Base-by-base conservation (phyloP, 2,329 filamentous ascomycete genomes). In the Pseudogymnoascus sp. region DNA sequence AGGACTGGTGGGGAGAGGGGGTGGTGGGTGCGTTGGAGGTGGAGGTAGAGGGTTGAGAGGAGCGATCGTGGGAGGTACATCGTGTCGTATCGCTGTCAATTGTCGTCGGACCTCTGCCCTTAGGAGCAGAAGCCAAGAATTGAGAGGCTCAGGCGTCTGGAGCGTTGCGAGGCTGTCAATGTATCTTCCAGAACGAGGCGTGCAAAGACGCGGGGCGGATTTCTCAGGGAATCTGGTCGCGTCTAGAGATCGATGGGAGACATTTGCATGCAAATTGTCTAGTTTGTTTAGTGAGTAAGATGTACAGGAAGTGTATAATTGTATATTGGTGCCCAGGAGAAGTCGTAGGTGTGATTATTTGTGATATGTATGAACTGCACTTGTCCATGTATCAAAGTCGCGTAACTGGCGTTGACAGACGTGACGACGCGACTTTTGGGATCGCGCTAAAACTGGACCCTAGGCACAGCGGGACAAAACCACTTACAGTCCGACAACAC, bases 11-110 rank as follows among this genome's bases (percentile, higher is more conserved):
- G 90, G 16, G 92, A 95, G 61, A 93, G 85, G n/a, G 93, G 89
- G 73, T 97, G 91, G 68, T 93, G 88, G 51, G 90, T 89, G 75
- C 85, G 86, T 75, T 96, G 86, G 64, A 99, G 89, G 76, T 96
- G 90, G 65, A 85, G 84, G 80, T 99, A 99, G 71, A 97, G 86
- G 71, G 93, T 93, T 60, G 92, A 90, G 73, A 97, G 89, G 68
- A 96, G 83, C 68, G 85, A 84, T 68, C 95, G 90, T 72, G 93
- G 95, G 67, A 99, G 88, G 87, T 97, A 96, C 95, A 99, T 99
- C 75, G 34, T 68, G 66, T 23, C 63, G 57, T 23, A 63, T 42
- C 23, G 59, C 59, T 29, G 23, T 37, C 59, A 40, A 26, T n/a
- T 60, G 59, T 10, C 8, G 59, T 14, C 18, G 60, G 39, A 47